phyloP scores from a whole-genome alignment of 257 asterid genomes.

The Scutellaria minor region DNA sequence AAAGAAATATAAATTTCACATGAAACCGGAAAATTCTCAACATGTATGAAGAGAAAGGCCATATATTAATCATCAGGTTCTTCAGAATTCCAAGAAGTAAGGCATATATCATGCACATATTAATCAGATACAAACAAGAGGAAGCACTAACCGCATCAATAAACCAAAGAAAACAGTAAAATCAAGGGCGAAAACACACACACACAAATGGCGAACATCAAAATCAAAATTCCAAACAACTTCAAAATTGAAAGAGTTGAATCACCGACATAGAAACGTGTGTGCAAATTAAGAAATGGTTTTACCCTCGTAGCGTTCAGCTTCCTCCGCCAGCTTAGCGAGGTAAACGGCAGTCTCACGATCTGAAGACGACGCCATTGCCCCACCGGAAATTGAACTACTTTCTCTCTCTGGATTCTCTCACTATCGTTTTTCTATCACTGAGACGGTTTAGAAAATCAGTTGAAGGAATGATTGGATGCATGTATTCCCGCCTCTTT shows the following conservation, averaged over 20 bases:
- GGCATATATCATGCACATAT: too few relatives aligned
- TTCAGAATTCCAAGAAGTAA: too few relatives aligned
- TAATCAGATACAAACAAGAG: too few relatives aligned
- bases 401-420: constrained; percentile 32
- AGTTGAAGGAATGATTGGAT: not conserved
- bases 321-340: constrained; percentile 44
- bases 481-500: not conserved
- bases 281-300: too few relatives aligned
- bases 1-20: too few relatives aligned
- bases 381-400: constrained; percentile 5
- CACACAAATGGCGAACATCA: not conserved
- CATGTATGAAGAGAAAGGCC: too few relatives aligned
- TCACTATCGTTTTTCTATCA: not conserved
- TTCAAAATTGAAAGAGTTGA: not conserved
- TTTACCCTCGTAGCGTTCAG: constrained; percentile 43
- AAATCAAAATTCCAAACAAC: not conserved
- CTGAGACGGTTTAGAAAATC: constrained; percentile 4
- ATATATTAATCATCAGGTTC: too few relatives aligned
- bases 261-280: not conserved
- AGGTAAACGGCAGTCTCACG: constrained; percentile 38
- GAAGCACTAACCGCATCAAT: too few relatives aligned
- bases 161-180: too few relatives aligned
- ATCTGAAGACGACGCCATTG: constrained; percentile 36
- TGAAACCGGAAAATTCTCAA: too few relatives aligned
- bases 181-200: too few relatives aligned